Evolutionary conservation across 495 filamentous ascomycete genomes (phyloP), one percentile per base, ranked within the genome.

Genomic region (Tuber borchii): DNA sequence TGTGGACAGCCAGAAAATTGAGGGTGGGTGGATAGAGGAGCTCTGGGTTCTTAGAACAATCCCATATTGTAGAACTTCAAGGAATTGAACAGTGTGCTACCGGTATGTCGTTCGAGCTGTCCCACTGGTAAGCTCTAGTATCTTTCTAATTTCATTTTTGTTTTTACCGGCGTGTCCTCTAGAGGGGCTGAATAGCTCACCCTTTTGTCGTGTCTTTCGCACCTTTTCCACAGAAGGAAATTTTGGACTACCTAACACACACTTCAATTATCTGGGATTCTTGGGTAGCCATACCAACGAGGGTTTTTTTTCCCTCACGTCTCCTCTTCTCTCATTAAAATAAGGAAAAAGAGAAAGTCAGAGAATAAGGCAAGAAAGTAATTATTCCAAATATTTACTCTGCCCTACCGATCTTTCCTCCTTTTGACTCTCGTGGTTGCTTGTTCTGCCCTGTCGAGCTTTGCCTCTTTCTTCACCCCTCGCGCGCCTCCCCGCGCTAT

Each of bases 341-440:
- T 43, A 10, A 12, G 45, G 17, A 19, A 46, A 1, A 46, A 19
- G 45, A 19, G 45, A 19, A 17, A 31, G 3, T 2, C 10, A 26
- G 8, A 56, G n/a, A 26, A 26, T 8, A n/a, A 26, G 12, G 26
- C 20, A 26, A 56, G 51, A 56, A 17, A 56, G n/a, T 14, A 56
- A 6, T 3, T 14, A 10, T 56, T 26, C n/a, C 12, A 65, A 65
- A 65, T 12, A 12, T 56, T 65, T 65, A 65, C 56, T 65, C 56
- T 65, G 56, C 56, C 56, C 56, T 65, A 65, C n/a, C 31, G 56
- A 65, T 65, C 56, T 65, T 65, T 65, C 26, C 26, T n/a, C n/a
- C 14, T 65, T 65, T 65, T 22, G 48, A n/a, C 26, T 26, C 48
- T 56, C 20, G n/a, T 65, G n/a, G 56, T 31, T 65, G 56, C 56